Base-by-base conservation (phyloP, 2,329 filamentous ascomycete genomes). In the Beauveria asiatica region DNA sequence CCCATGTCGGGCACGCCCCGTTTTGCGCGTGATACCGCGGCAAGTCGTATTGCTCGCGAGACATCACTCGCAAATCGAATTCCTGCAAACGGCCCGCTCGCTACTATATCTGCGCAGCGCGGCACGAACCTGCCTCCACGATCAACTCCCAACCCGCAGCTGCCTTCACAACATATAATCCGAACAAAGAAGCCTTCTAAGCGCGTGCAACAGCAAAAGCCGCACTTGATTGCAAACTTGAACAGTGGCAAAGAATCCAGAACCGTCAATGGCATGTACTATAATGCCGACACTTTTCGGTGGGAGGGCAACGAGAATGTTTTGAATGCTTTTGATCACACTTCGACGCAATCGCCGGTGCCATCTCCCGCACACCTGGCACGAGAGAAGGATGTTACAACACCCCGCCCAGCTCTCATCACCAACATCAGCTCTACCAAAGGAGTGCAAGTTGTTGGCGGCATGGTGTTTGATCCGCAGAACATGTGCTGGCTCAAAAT, bases 401-500 rank as follows among this genome's bases (percentile, higher is more conserved):
- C 84, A 2, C 84, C 85, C 66, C 75, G 87, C 63, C 80, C 90
- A 10, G 92, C 93, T 6, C 81, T 99, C 19, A 99, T 99, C 68
- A 92, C 92, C 52, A 94, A 96, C 65, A 90, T 97, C 65, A 89
- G 88, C 59, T 82, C 86, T 5, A 86, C 87, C 63, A 90, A 93
- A 69, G 92, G 91, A 63, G 88, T 96, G 16, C 92, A 97, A 74
- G 89, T 97, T 41, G 92, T 97, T 61, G 90, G 92, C n/a, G 91
- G 92, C 66, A 99, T 99, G 94, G 89, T 97, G 10, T 99, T 97
- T 71, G 94, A 99, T 70, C 94, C 94, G 3, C 87, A 91, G 64
- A 90, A 90, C 67, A 97, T 99, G 93, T 95, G 92, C 72, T 99
- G 94, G 94, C 81, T 97, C 60, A 97, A 96, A 73, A 79, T 94